Conservation (phyloP, 768 basidiomycete genomes). For the Lanmaoa pseudosensibilis region DNA sequence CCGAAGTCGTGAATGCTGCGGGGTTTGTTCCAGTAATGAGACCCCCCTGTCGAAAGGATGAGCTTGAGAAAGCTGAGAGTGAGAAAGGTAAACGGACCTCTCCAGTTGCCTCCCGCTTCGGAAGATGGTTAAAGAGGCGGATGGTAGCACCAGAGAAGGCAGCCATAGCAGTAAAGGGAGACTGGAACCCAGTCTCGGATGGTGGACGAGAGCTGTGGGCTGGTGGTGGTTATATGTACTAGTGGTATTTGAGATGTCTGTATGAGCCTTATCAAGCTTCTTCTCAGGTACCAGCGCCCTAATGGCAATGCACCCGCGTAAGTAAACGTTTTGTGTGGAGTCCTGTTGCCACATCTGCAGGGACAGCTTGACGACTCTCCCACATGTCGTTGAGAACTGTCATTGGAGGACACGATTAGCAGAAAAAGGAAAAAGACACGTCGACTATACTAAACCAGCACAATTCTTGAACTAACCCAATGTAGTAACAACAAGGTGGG, state of each 20-base stretch:
- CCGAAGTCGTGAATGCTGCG: constrained; percentile 55
- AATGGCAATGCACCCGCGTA: not conserved
- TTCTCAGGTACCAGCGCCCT: not conserved
- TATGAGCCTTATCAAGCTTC: not conserved
- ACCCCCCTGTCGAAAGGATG: constrained; percentile 54
- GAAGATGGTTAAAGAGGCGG: not conserved
- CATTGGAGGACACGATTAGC: no score
- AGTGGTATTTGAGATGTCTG: no score
- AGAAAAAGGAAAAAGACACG: no score
- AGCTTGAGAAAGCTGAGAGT: not conserved
- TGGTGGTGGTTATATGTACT: not conserved
- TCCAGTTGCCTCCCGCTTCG: constrained; percentile 21
- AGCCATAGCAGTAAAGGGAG: constrained; percentile 17
- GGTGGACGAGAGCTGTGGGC: no score
- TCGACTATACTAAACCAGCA: no score
- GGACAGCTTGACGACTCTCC: no score
- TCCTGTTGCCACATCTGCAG: not conserved
- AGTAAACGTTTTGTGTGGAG: not conserved
- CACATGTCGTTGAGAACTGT: no score
- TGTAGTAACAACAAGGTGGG: no score
- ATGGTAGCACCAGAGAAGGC: constrained; percentile 49
- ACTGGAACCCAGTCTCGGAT: no score
- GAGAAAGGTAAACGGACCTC: constrained; percentile 16
- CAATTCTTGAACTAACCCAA: no score
- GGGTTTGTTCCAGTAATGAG: constrained; percentile 77